Conservation (phyloP, 257 asterid species). For the Hygrophila difformis region DNA sequence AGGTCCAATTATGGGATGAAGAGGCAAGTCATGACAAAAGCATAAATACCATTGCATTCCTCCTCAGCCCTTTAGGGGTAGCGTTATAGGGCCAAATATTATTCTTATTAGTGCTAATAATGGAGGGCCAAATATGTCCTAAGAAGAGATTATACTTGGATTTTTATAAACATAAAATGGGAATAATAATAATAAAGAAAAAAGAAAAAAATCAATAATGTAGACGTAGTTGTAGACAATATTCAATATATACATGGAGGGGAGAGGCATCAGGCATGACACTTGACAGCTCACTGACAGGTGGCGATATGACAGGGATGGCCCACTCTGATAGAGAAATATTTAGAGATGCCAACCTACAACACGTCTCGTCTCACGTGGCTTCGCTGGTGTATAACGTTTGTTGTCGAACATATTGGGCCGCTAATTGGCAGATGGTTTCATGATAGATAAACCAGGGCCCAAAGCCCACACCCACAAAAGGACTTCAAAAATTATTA, state of each 20-base stretch:
- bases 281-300: constrained; percentile 42
- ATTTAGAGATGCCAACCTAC: constrained; percentile 16
- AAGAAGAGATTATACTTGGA: too few species aligned
- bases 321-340: constrained; percentile 26
- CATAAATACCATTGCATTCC: too few species aligned
- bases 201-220: not conserved
- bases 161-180: too few species aligned
- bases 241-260: too few species aligned
- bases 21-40: too few species aligned
- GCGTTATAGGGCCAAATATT: not conserved
- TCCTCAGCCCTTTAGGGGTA: too few species aligned
- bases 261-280: constrained; percentile 18
- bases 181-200: too few species aligned
- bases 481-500: too few species aligned
- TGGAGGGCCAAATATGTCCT: constrained; percentile 21
- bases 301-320: constrained; percentile 35
- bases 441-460: too few species aligned
- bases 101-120: not conserved
- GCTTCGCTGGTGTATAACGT: constrained; percentile 20
- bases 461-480: too few species aligned
- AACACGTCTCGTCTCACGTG: constrained; percentile 14
- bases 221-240: not conserved
- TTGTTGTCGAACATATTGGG: constrained; percentile 44
- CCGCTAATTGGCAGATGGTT: too few species aligned
- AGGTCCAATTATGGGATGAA: too few species aligned